A percentile compares a stretch with the other conserved stretches of the same genome.
phyloP scores from a whole-genome alignment of 2,329 filamentous ascomycete species.

The Alternaria sp. region DNA sequence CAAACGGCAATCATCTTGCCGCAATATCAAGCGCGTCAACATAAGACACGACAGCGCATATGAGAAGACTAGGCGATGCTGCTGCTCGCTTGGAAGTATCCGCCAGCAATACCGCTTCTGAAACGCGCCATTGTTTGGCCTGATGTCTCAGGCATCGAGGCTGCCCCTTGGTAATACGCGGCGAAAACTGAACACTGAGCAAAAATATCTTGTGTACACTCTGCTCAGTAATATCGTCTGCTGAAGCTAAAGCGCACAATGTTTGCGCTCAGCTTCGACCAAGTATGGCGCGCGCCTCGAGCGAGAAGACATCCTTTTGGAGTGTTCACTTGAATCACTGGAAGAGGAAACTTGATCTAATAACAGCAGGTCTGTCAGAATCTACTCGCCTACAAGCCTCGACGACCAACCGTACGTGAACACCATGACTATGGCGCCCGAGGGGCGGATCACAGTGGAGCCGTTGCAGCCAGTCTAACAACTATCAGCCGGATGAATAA shows the following conservation, averaged over 20 bases:
- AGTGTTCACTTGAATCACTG: background rate
- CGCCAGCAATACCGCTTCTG: background rate
- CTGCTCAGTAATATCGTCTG: background rate
- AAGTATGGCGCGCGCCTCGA: background rate
- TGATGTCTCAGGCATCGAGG: constrained; percentile 9
- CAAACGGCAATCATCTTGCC: background rate
- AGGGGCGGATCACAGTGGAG: constrained; percentile 1
- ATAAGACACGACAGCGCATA: background rate
- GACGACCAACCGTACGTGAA: background rate
- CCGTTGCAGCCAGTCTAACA: background rate
- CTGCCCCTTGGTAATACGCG: background rate
- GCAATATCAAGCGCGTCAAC: background rate
- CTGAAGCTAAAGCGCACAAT: background rate
- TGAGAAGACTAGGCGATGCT: background rate
- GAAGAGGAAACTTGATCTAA: background rate
- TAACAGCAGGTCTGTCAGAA: background rate
- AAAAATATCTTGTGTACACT: background rate
- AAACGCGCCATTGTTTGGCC: constrained; percentile 14
- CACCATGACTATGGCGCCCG: background rate
- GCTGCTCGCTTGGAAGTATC: constrained; percentile 1
- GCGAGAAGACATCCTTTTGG: background rate
- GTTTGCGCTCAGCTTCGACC: background rate
- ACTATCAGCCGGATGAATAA: background rate
- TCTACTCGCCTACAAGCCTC: constrained; percentile 1
- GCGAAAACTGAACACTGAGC: constrained; percentile 1